Conservation (phyloP, 148 eudicot genomes). For the Spergularia marina region DNA sequence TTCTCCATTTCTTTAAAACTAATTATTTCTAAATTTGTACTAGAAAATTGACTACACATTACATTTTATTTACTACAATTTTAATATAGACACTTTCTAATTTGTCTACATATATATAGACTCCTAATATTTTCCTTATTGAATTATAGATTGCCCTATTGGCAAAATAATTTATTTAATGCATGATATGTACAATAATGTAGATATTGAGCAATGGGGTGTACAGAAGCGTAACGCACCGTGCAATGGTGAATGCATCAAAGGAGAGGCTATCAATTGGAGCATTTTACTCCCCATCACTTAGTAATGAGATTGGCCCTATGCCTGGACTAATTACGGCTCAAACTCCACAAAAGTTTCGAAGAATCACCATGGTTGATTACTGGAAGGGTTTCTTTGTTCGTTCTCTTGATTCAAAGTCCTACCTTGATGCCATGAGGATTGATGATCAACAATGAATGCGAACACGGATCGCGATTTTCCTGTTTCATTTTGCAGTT, state of each 20-base stretch:
- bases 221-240: constrained; percentile 31
- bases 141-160: too few species aligned
- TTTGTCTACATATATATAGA: too few species aligned
- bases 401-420: constrained; percentile 26
- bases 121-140: too few species aligned
- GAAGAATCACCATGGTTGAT: constrained; percentile 13
- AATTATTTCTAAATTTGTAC: too few species aligned
- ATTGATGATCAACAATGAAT: background rate
- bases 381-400: constrained; percentile 12
- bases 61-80: too few species aligned
- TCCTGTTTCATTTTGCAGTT: too few species aligned
- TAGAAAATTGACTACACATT: too few species aligned
- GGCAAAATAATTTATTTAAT: too few species aligned
- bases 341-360: constrained; percentile 16
- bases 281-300: constrained; percentile 20
- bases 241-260: constrained; percentile 29
- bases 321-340: constrained; percentile 17
- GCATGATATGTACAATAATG: background rate
- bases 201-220: constrained; percentile 34
- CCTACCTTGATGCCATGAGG: constrained; percentile 30
- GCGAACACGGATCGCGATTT: too few species aligned
- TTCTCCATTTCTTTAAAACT: too few species aligned
- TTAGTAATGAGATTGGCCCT: constrained; percentile 25
- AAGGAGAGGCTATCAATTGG: constrained; percentile 40
- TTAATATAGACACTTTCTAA: too few species aligned